Percentiles rank a stretch among this genome's conserved stretches.
These are phyloP conservation scores for Picea glauca DNA, from an alignment of 75 land plant genomes.

Conservation along the genomic window DNA sequence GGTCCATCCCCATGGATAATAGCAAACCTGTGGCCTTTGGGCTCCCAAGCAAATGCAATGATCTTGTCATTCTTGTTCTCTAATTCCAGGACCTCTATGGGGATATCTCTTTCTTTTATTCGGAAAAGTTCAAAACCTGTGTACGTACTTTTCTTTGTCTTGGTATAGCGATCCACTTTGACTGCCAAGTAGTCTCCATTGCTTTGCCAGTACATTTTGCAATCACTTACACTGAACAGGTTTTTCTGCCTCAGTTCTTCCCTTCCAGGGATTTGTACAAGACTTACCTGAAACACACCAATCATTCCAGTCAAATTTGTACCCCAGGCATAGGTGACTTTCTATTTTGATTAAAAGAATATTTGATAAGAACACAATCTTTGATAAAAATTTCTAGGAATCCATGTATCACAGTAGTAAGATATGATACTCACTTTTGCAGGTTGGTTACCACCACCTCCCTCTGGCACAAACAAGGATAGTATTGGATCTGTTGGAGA, in stretches of 20 bases:
- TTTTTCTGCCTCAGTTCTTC: conserved; percentile 93
- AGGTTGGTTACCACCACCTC: conserved; percentile 98
- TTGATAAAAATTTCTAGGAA: not conserved
- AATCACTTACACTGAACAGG: conserved; percentile 92
- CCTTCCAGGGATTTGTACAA: conserved; percentile 85
- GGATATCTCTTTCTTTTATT: conserved; percentile 90
- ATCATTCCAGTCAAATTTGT: not conserved
- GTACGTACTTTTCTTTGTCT: conserved; percentile 94
- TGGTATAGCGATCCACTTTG: conserved; percentile 91
- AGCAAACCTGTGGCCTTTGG: conserved; percentile 95
- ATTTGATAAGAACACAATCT: not conserved
- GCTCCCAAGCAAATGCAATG: conserved; percentile 98
- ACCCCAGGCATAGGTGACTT: not conserved
- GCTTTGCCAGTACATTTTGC: conserved; percentile 99
- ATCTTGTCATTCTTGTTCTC: conserved; percentile 97
- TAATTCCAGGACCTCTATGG: conserved; percentile 94
- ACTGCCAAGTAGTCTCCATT: conserved; percentile 96
- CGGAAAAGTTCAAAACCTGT: conserved; percentile 98
- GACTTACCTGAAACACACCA: conserved; percentile 61
- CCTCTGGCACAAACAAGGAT: conserved; percentile 89
- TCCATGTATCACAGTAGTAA: not conserved
- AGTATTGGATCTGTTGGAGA: conserved; percentile 94
- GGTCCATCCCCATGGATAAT: conserved; percentile 93
- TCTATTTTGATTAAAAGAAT: not conserved
- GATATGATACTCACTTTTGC: conserved; percentile 64